These are phyloP conservation scores for Quercus bicolor DNA, from an alignment of 306 rosid genomes.

Conservation along the genomic window DNA sequence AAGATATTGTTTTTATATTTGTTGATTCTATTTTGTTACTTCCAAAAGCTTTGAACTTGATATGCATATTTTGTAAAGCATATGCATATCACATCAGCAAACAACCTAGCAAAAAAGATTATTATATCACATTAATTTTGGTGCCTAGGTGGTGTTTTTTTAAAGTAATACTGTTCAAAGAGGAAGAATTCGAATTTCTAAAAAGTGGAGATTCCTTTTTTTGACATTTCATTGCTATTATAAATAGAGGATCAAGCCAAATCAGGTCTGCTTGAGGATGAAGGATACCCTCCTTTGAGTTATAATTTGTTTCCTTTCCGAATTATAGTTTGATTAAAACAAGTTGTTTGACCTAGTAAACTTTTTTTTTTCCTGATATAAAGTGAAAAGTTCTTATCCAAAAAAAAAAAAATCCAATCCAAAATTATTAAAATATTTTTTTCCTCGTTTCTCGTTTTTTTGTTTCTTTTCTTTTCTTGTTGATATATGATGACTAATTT, in stretches of 20 bases:
- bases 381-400: not conserved
- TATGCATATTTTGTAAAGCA: conserved; percentile 4
- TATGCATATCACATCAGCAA: not conserved
- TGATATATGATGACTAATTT: conserved; percentile 15
- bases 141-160: not conserved
- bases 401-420: not conserved
- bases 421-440: not conserved
- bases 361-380: conserved; percentile 5
- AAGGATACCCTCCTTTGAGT: not conserved
- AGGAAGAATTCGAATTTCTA: conserved; percentile 1
- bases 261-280: not conserved
- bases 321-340: conserved; percentile 1
- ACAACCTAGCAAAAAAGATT: not conserved
- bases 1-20: not conserved
- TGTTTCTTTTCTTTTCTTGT: not conserved
- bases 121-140: not conserved
- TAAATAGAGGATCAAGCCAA: not conserved
- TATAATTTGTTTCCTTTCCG: too few species aligned
- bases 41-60: conserved; percentile 1
- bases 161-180: not conserved
- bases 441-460: not conserved
- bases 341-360: not conserved
- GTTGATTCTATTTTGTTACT: conserved; percentile 10
- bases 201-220: not conserved
- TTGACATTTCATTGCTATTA: conserved; percentile 1